A percentile compares a stretch with the other conserved stretches of the same genome.
Evolutionary conservation across 352 stramenopile species (phyloP).

Genomic region (Pythium oligandrum): DNA sequence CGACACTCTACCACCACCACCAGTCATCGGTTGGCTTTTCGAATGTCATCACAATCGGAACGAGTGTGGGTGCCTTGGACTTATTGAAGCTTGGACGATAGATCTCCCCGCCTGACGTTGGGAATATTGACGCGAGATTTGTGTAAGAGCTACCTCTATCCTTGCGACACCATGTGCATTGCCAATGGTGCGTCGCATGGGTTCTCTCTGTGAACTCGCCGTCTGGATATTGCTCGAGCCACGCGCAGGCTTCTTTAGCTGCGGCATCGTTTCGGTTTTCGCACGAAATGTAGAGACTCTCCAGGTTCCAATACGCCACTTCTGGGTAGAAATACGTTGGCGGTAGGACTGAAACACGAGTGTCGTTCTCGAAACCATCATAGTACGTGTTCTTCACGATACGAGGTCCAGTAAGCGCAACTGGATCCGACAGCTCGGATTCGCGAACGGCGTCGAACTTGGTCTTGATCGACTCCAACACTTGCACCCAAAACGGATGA

Average conservation of each 20-base stretch:
- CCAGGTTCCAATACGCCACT: conserved; percentile 46
- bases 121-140: no score
- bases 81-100: no score
- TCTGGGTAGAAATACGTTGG: conserved; percentile 54
- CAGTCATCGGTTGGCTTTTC: no score
- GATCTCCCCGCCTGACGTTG: no score
- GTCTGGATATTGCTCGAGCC: conserved; percentile 31
- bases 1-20: no score
- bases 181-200: conserved; percentile 45
- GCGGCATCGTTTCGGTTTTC: conserved; percentile 10
- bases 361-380: conserved; percentile 1
- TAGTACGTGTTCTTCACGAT: conserved; percentile 44
- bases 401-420: conserved; percentile 42
- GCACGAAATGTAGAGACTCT: conserved; percentile 27
- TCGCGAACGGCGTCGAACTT: no score
- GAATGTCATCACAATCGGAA: no score
- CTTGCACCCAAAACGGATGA: conserved; percentile 45
- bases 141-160: no score
- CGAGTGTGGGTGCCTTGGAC: no score
- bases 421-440: conserved; percentile 24
- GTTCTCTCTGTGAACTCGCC: conserved; percentile 43
- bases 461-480: conserved; percentile 41
- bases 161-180: conserved; percentile 62
- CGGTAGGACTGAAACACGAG: conserved; percentile 26
- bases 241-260: conserved; percentile 29